Conservation (phyloP, 2,329 filamentous ascomycete species). For the Aspergillus sclerotialis region DNA sequence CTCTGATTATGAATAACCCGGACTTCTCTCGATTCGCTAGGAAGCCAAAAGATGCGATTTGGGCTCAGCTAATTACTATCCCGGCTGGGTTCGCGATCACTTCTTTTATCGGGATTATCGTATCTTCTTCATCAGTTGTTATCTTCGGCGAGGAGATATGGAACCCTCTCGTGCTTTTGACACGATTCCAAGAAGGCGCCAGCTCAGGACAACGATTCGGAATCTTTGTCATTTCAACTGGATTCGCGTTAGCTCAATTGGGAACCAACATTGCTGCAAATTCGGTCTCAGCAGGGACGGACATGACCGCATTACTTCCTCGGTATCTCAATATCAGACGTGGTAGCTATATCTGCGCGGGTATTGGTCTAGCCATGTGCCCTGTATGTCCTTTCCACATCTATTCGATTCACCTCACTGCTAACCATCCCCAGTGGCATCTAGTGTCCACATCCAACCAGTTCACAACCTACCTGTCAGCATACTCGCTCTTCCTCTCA, state of each 20-base stretch:
- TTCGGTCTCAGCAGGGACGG: constrained; percentile 67
- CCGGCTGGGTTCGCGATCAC: not conserved
- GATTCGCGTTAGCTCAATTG: constrained; percentile 40
- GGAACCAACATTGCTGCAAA: not conserved
- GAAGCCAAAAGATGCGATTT: not conserved
- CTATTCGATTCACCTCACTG: too few species aligned
- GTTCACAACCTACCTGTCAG: constrained; percentile 66
- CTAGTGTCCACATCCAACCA: constrained; percentile 56
- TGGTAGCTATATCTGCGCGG: constrained; percentile 48
- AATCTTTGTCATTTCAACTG: constrained; percentile 64
- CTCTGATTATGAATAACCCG: not conserved
- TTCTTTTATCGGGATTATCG: not conserved
- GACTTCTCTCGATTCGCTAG: not conserved
- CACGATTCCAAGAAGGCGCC: constrained; percentile 15
- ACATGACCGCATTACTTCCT: constrained; percentile 51
- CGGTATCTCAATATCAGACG: constrained; percentile 46
- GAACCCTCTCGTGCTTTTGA: not conserved
- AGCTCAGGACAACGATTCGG: constrained; percentile 47
- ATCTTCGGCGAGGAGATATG: not conserved
- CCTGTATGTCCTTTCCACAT: constrained; percentile 63
- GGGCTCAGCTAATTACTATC: not conserved
- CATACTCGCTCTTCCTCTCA: constrained; percentile 59
- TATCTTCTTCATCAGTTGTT: not conserved
- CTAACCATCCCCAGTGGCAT: constrained; percentile 43
- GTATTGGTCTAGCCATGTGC: constrained; percentile 54